Percentiles rank a stretch among this genome's conserved stretches.
These are phyloP conservation scores for Picea sitchensis DNA, from an alignment of 75 land plant genomes.

Conservation along the genomic window DNA sequence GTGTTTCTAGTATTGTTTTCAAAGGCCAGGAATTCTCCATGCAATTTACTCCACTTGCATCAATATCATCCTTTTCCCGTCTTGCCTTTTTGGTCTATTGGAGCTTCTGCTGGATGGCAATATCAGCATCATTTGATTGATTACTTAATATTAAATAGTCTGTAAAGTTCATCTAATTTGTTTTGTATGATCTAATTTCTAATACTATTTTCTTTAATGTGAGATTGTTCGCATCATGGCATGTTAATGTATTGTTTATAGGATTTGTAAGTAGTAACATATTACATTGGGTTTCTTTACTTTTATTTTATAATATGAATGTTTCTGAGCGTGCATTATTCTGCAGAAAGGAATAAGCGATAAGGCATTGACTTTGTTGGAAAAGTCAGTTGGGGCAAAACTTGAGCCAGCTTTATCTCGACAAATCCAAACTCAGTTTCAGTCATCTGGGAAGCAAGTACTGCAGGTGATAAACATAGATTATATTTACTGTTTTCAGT, in stretches of 20 bases:
- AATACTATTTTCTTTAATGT: not conserved
- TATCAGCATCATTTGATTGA: not conserved
- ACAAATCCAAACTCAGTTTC: constrained; percentile 84
- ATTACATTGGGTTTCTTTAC: not conserved
- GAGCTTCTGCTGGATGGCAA: not conserved
- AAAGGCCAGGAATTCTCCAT: not conserved
- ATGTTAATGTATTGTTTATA: not conserved
- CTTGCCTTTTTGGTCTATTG: not conserved
- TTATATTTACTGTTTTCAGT: not conserved
- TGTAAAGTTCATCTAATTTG: not conserved
- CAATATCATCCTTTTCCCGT: not conserved
- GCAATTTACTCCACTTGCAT: not conserved
- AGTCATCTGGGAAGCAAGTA: constrained; percentile 77
- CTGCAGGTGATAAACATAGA: constrained; percentile 63
- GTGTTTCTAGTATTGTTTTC: not conserved
- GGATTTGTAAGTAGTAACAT: not conserved
- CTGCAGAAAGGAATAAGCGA: constrained; percentile 86
- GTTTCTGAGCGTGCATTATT: not conserved
- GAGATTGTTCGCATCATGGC: not conserved
- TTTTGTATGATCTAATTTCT: not conserved
- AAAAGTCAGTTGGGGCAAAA: constrained; percentile 76
- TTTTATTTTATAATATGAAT: not conserved
- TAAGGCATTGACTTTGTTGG: constrained; percentile 72
- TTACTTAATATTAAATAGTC: not conserved
- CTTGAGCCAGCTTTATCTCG: constrained; percentile 68